These are phyloP conservation scores for Gentiana dahurica DNA, from an alignment of 257 asterid genomes.

Conservation along the genomic window DNA sequence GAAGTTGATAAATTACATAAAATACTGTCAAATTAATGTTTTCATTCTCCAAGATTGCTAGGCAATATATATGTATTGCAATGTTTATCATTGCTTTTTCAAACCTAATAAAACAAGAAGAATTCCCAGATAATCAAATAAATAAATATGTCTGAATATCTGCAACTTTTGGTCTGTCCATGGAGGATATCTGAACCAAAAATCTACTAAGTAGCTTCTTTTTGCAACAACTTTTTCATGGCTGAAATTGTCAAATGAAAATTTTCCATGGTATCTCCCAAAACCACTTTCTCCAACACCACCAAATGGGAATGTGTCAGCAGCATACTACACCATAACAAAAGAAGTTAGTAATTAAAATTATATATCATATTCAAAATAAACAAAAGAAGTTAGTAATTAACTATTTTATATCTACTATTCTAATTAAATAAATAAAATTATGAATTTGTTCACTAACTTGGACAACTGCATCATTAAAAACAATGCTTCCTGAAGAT, in stretches of 20 bases:
- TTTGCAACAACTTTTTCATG: conserved; percentile 45
- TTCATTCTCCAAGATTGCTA: too few relatives aligned
- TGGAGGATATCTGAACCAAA: conserved; percentile 92
- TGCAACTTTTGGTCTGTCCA: conserved; percentile 47
- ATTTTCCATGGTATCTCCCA: conserved; percentile 77
- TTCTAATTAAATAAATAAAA: too few relatives aligned
- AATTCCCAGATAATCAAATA: conserved; percentile 44
- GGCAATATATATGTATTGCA: too few relatives aligned
- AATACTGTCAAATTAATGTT: too few relatives aligned
- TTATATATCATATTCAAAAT: too few relatives aligned
- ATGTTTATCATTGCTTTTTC: conserved; percentile 16
- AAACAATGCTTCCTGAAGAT: conserved; percentile 57
- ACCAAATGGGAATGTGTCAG: conserved; percentile 66
- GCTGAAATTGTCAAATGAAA: conserved; percentile 53
- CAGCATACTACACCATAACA: conserved; percentile 38
- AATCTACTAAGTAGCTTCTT: conserved; percentile 41
- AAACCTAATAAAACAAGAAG: conserved; percentile 49
- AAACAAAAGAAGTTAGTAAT: too few relatives aligned
- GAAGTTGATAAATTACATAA: too few relatives aligned
- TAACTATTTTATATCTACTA: not conserved
- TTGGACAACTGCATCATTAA: conserved; percentile 73
- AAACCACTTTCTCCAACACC: conserved; percentile 78
- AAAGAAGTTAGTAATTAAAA: not conserved
- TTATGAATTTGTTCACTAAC: conserved; percentile 22
- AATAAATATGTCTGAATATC: conserved; percentile 39